Conservation (phyloP, 352 stramenopile genomes). For the Phytophthora niederhauseri region DNA sequence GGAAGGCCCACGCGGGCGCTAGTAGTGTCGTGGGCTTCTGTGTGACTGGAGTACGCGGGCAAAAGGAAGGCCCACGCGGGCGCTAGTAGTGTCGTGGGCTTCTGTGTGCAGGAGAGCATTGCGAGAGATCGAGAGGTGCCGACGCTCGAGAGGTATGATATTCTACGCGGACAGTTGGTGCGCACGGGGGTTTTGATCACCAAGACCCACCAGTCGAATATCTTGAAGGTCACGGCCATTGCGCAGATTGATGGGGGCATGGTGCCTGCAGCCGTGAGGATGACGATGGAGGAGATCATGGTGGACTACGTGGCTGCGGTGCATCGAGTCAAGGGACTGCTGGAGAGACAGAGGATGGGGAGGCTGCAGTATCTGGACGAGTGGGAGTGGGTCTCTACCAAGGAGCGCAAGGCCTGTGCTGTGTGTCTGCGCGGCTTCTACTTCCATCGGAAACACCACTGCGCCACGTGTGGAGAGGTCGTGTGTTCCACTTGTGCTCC, state of each 20-base stretch:
- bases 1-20: slow-evolving; percentile 37
- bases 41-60: too few species aligned
- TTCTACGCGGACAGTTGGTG: slow-evolving; percentile 59
- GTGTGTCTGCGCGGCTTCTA: slow-evolving; percentile 82
- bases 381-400: slow-evolving; percentile 76
- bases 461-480: slow-evolving; percentile 75
- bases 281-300: slow-evolving; percentile 72
- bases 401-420: slow-evolving; percentile 78
- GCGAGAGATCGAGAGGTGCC: slow-evolving; percentile 65
- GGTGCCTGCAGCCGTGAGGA: slow-evolving; percentile 24
- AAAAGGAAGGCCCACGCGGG: slow-evolving; percentile 43
- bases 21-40: slow-evolving; percentile 77
- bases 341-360: slow-evolving; percentile 82
- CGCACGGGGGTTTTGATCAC: slow-evolving; percentile 78
- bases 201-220: slow-evolving; percentile 76
- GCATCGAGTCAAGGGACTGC: slow-evolving; percentile 56
- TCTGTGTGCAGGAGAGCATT: slow-evolving; percentile 82
- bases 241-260: slow-evolving; percentile 73
- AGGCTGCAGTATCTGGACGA: slow-evolving; percentile 77
- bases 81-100: slow-evolving; percentile 63
- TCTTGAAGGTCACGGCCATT: slow-evolving; percentile 72
- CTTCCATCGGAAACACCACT: slow-evolving; percentile 83
- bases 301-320: slow-evolving; percentile 64
- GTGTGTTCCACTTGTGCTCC: slow-evolving; percentile 78
- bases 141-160: slow-evolving; percentile 64